These are phyloP conservation scores for Diphasiastrum complanatum DNA, from an alignment of 83 land plant genomes.

Conservation along the genomic window DNA sequence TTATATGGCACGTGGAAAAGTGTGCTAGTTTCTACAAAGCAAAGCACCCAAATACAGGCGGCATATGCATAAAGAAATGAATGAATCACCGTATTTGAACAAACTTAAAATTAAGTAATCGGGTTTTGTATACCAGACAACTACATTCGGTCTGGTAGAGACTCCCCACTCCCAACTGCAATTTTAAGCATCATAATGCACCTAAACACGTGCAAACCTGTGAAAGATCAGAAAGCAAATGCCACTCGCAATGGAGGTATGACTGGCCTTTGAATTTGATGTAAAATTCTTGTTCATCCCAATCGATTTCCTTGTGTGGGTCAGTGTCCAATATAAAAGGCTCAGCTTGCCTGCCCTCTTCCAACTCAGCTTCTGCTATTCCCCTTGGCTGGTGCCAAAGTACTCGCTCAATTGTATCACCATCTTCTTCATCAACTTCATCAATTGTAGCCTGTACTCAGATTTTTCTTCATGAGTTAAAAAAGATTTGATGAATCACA, in stretches of 20 bases:
- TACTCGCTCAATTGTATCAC: slow-evolving; percentile 87
- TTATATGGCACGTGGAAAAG: too few relatives aligned
- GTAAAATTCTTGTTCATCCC: slow-evolving; percentile 85
- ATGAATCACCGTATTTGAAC: too few relatives aligned
- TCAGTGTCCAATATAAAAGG: slow-evolving; percentile 53
- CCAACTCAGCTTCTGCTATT: slow-evolving; percentile 59
- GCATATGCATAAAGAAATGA: too few relatives aligned
- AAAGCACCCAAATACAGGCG: too few relatives aligned
- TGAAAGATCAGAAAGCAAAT: slow-evolving; percentile 58
- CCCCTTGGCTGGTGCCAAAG: slow-evolving; percentile 95
- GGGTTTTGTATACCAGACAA: too few relatives aligned
- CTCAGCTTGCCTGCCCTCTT: slow-evolving; percentile 45
- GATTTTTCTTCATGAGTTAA: too few relatives aligned
- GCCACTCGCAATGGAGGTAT: slow-evolving; percentile 95
- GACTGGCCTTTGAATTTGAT: slow-evolving; percentile 99
- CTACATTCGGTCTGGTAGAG: neutral
- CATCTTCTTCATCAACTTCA: slow-evolving; percentile 87
- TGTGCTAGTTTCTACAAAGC: too few relatives aligned
- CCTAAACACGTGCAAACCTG: slow-evolving; percentile 12
- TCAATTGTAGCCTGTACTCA: slow-evolving; percentile 42
- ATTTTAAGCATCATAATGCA: neutral
- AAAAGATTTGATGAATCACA: slow-evolving; percentile 8
- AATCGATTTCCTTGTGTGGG: slow-evolving; percentile 59
- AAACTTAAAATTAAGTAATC: too few relatives aligned
- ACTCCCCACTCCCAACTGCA: neutral